A percentile compares a stretch with the other conserved stretches of the same genome.
Evolutionary conservation across 2,329 filamentous ascomycete species (phyloP).

Genomic region (Blumeriella jaapii): DNA sequence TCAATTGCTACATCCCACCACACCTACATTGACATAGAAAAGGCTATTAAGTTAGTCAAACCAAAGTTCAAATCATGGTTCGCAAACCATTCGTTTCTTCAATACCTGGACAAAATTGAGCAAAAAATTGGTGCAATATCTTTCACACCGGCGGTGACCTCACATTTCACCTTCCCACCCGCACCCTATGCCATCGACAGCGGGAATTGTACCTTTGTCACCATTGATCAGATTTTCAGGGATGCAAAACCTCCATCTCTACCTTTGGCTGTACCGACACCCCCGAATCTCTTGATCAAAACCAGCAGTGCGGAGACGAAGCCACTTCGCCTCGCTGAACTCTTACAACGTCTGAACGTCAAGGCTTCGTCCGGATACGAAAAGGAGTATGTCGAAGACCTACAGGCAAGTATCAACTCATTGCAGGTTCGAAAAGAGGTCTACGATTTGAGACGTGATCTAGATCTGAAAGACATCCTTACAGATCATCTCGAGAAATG

Average conservation of each 20-base stretch:
- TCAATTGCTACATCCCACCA: neutral
- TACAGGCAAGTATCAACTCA: constrained; percentile 5
- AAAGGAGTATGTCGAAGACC: constrained; percentile 8
- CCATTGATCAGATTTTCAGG: neutral
- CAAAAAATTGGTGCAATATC: neutral
- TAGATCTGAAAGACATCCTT: neutral
- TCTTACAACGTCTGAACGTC: neutral
- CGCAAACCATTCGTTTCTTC: constrained; percentile 4
- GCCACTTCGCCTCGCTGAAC: neutral
- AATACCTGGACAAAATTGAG: constrained; percentile 6
- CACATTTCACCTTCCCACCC: neutral
- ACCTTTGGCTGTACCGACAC: neutral
- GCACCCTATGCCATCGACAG: neutral
- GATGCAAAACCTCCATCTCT: neutral
- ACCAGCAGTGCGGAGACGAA: neutral
- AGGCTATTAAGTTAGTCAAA: constrained; percentile 1
- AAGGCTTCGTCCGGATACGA: constrained; percentile 6
- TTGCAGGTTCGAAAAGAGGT: neutral
- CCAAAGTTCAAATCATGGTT: constrained; percentile 6
- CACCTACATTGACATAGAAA: neutral
- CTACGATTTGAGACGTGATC: neutral
- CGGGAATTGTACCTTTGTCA: neutral
- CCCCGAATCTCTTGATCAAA: neutral
- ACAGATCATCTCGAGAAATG: neutral
- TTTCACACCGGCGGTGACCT: neutral